A percentile compares a stretch with the other conserved stretches of the same genome.
phyloP scores from a whole-genome alignment of 192 early-diverging fungal genomes.

The Linnemannia hyalina region DNA sequence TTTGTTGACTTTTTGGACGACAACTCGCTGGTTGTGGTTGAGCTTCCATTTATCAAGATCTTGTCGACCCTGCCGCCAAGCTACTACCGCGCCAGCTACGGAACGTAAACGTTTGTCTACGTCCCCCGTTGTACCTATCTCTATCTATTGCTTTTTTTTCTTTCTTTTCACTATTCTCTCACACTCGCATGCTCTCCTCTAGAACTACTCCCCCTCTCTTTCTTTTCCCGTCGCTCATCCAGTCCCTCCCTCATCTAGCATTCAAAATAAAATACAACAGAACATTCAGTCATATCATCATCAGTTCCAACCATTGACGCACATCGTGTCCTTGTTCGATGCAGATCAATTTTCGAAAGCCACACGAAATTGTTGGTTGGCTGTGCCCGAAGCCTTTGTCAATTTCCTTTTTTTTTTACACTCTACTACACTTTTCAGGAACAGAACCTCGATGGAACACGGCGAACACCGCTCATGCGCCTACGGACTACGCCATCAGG shows the following conservation, averaged over 20 bases:
- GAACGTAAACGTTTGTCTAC: slow-evolving; percentile 55
- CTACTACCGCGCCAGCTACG: slow-evolving; percentile 89
- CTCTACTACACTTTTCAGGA: neutral
- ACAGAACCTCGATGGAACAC: slow-evolving; percentile 28
- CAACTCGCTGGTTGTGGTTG: slow-evolving; percentile 87
- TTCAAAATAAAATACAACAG: slow-evolving; percentile 10
- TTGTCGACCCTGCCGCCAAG: slow-evolving; percentile 82
- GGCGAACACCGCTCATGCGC: slow-evolving; percentile 64
- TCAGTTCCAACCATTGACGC: neutral
- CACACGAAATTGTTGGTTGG: neutral
- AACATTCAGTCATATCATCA: neutral
- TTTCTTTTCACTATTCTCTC: neutral
- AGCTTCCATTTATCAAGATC: slow-evolving; percentile 88
- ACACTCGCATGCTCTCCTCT: neutral
- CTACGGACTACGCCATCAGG: slow-evolving; percentile 77
- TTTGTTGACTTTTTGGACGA: slow-evolving; percentile 78
- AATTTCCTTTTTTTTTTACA: neutral
- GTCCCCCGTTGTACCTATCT: slow-evolving; percentile 4
- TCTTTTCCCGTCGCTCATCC: neutral
- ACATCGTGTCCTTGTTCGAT: neutral
- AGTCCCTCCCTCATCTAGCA: neutral
- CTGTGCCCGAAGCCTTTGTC: neutral
- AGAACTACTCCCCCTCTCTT: neutral
- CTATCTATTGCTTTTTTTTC: neutral
- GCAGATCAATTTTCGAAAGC: neutral